phyloP scores from a whole-genome alignment of 73 alveolate species.

The Paramecium tetraurelia region DNA sequence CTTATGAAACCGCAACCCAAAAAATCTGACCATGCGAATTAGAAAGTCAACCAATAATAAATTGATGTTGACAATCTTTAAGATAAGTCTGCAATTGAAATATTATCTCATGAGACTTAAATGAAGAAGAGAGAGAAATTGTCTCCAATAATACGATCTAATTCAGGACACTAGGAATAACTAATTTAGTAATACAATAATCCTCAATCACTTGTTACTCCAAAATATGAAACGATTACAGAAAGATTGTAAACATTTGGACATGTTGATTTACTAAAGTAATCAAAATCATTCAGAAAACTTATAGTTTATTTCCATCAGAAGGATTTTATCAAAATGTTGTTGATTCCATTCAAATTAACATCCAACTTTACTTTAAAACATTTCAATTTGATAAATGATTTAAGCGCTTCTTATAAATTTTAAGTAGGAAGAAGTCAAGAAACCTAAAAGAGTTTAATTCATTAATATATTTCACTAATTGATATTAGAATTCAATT shows the following conservation, averaged over 20 bases:
- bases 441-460: neutral
- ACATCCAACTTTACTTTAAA: neutral
- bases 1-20: neutral
- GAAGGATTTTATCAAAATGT: neutral
- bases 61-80: neutral
- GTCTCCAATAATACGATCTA: neutral
- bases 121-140: neutral
- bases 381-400: conserved; percentile 10
- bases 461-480: neutral
- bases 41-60: neutral
- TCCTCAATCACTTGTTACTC: neutral
- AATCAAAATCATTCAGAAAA: neutral
- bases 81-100: neutral
- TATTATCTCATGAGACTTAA: neutral
- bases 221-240: neutral
- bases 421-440: neutral
- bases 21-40: neutral
- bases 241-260: neutral
- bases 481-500: neutral
- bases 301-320: neutral
- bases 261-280: neutral
- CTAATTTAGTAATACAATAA: neutral
- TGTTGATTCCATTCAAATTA: neutral
- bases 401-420: neutral
- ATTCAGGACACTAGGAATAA: neutral